Base-by-base conservation (phyloP, 805 yeast genomes). In the Candida odintsovae region DNA sequence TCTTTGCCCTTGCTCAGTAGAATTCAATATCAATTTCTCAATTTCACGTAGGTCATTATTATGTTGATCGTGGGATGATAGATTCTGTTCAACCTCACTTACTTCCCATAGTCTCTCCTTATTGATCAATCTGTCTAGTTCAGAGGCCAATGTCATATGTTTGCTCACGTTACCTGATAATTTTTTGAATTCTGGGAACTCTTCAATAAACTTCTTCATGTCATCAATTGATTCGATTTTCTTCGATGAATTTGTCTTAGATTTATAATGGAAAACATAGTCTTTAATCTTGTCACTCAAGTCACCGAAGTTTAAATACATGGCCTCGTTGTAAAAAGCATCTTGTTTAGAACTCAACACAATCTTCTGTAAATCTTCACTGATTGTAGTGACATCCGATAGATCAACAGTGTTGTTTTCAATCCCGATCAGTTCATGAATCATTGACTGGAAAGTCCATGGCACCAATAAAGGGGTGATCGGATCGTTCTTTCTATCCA, bases 401-500 rank as follows among this genome's bases (percentile, higher is more conserved):
- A 90, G 63, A 54, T 80, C 84, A 4, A 89, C 95, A 2, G 90
- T 77, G 56, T 94, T 92, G 59, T 89, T 84, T 29, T 73, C 69
- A 48, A 94, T 86, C 2, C 92, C 96, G 26, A 94, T 70, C 20
- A 90, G 75, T 62, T 95, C 98, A 63, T 92, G 96, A 16, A 94
- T 88, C 98, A 94, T 92, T 2, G 97, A 86, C 62, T 92, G 98
- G 66, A 89, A 94, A 1, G 99, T 90, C 99, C 99, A 94, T 2
- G 98, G 99, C 36, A 84, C 79, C 42, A 94, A 68, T 26, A 94
- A 72, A 1, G 99, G 97, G 0, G 99, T 92, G 13, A 92, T 72
- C 2, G 99, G 97, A 65, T 94, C 99, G 58, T 80, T 85, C 48
- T 82, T 78, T 44, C 99, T 73, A 64, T 94, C 98, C 41, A 94